These are phyloP conservation scores for Chlamydomonas sphaeroides DNA, from an alignment of 139 green algal genomes.

Conservation along the genomic window DNA sequence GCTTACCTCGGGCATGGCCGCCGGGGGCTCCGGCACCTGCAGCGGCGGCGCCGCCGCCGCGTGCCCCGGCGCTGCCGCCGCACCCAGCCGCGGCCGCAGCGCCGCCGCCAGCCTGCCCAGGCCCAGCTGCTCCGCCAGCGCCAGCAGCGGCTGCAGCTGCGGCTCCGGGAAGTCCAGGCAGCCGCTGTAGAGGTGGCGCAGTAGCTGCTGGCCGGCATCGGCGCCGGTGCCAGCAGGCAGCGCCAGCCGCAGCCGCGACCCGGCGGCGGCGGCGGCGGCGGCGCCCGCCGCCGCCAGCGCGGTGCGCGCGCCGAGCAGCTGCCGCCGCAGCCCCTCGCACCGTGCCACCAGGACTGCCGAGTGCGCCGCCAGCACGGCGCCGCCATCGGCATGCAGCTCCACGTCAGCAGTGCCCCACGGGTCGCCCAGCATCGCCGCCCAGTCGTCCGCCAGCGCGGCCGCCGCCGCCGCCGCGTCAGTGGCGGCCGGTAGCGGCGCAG, in stretches of 20 bases:
- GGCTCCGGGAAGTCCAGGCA: not conserved
- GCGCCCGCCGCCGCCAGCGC: not conserved
- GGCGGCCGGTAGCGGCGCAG: not conserved
- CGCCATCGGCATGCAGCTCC: not conserved
- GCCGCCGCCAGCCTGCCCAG: not conserved
- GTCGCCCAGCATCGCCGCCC: not conserved
- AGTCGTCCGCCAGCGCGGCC: constrained; percentile 6
- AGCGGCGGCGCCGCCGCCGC: not conserved
- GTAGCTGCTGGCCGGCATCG: not conserved
- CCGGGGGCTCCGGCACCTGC: no score
- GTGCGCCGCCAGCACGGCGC: not conserved
- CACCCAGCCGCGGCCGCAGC: not conserved
- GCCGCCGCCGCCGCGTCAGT: not conserved
- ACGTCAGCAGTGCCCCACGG: no score
- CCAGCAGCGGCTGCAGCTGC: constrained; percentile 1
- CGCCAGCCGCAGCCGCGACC: not conserved
- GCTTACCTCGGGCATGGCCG: no score
- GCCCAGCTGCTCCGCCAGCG: constrained; percentile 4
- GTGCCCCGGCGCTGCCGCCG: not conserved
- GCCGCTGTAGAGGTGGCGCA: constrained; percentile 29
- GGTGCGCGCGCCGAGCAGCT: not conserved
- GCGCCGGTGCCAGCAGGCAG: not conserved
- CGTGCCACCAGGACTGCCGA: not conserved
- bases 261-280: no score
- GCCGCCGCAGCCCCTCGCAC: not conserved